These are phyloP conservation scores for Diplogelasinospora grovesii DNA, from an alignment of 495 filamentous ascomycete species.

Conservation along the genomic window DNA sequence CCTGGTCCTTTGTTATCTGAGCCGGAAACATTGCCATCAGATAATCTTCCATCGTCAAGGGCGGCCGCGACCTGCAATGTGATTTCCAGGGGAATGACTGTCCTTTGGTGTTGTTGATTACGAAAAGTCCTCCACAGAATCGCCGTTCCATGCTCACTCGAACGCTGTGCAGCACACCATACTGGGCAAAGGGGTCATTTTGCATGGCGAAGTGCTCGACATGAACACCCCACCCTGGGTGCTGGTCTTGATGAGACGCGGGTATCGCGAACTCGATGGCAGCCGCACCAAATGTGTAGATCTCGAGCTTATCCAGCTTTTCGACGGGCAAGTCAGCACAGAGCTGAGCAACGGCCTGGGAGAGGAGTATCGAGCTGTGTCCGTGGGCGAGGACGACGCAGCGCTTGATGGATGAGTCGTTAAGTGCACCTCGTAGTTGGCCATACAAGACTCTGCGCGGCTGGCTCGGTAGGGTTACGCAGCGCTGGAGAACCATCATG, in stretches of 20 bases:
- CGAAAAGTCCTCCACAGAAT: slow-evolving; percentile 31
- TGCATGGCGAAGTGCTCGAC: slow-evolving; percentile 34
- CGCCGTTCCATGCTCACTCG: slow-evolving; percentile 26
- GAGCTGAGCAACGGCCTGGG: slow-evolving; percentile 29
- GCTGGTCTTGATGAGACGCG: slow-evolving; percentile 16
- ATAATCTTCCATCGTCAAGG: slow-evolving; percentile 23
- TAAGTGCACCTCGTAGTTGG: slow-evolving; percentile 25
- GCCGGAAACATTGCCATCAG: slow-evolving; percentile 20
- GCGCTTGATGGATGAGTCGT: slow-evolving; percentile 27
- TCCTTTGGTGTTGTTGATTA: slow-evolving; percentile 18
- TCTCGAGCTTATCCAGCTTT: slow-evolving; percentile 32
- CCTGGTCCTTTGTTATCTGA: slow-evolving; percentile 10
- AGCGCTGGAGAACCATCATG: slow-evolving; percentile 24
- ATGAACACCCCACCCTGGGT: slow-evolving; percentile 14
- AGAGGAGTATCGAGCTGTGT: slow-evolving; percentile 24
- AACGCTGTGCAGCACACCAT: slow-evolving; percentile 30
- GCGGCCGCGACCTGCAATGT: neutral
- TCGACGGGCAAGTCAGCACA: slow-evolving; percentile 31
- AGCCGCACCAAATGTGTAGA: slow-evolving; percentile 39
- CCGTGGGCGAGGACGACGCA: slow-evolving; percentile 34
- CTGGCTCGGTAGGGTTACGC: slow-evolving; percentile 19
- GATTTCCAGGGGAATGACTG: neutral
- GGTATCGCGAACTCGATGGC: slow-evolving; percentile 34
- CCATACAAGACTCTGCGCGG: slow-evolving; percentile 23
- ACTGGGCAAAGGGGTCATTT: slow-evolving; percentile 28